Evolutionary conservation across 768 basidiomycete genomes (phyloP), one percentile per base, ranked within the genome.

Genomic region (Tylopilus rubrobrunneus): DNA sequence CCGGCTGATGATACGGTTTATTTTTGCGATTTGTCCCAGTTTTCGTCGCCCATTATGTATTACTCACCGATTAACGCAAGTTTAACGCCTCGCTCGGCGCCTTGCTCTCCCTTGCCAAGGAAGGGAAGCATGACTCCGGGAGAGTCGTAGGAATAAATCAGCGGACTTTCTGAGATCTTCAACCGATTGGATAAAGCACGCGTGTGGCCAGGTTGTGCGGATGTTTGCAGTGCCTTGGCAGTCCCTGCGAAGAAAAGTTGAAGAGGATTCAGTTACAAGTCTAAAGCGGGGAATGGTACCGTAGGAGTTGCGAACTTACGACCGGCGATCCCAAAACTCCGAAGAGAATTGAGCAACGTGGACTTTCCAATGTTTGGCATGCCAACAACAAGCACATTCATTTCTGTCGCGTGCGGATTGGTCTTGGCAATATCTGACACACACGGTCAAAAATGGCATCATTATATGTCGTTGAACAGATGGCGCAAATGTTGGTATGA

Each of bases 331-430:
- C 96, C 96, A 65, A 85, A 85, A 63, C 82, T 85, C 41, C 96
- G 82, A 27, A 99, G 78, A 1, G 92, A 84, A 65, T 99, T 99
- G 12, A 99, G 75, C 48, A 98, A 72, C 3, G 92, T 95, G 14
- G 95, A 98, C 73, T 99, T 98, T 40, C 96, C 96, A 45, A 98
- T 93, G 69, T 98, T 98, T 17, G 97, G 97, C 96, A 99, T 98
- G 23, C 97, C 97, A 54, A 97, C 86, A 23, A 98, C 92, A 3
- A 98, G 79, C 7, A 98, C 87, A 62, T 94, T 93, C 60, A 92
- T 73, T 67, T 89, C 89, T 61, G 84, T 82, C 45, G 83, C 78
- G 57, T 89, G 81, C 48, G 83, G 83, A 66, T 85, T 79, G 40
- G 76, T 75, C 62, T 82, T 83, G 31, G 89, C 87, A 60, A 90